Conservation (phyloP, 441 rosid genomes). For the Populus hybrid region DNA sequence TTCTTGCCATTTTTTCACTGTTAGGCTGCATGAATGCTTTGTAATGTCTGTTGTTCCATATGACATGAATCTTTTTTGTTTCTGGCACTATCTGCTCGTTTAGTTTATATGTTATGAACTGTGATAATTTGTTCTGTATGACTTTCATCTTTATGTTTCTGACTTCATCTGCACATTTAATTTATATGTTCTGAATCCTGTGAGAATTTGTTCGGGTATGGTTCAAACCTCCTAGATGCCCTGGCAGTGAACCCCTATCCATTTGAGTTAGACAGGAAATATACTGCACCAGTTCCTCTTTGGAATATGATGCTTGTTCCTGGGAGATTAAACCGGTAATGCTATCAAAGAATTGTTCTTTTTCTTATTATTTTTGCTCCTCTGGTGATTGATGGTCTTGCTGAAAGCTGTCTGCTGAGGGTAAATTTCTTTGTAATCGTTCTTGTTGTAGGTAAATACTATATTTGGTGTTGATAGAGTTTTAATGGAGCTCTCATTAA, state of each 20-base stretch:
- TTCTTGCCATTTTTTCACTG: neutral
- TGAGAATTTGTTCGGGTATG: neutral
- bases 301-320: neutral
- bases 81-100: neutral
- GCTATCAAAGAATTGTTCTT: constrained; percentile 3
- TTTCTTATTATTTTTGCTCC: neutral
- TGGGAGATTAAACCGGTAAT: neutral
- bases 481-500: no score
- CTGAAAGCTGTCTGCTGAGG: neutral
- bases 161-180: neutral
- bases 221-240: neutral
- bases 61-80: no score
- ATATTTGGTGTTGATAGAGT: no score
- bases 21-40: neutral
- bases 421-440: neutral
- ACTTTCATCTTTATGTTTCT: neutral
- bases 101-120: no score
- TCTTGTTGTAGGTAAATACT: neutral
- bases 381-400: neutral
- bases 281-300: no score
- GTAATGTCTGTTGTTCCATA: no score
- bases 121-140: no score
- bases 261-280: no score
- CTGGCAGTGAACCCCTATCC: neutral
- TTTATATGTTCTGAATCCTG: neutral